Percentiles rank a stretch among this genome's conserved stretches.
Evolutionary conservation across 331 rosid species (phyloP).

Genomic region (Quercus phellos): DNA sequence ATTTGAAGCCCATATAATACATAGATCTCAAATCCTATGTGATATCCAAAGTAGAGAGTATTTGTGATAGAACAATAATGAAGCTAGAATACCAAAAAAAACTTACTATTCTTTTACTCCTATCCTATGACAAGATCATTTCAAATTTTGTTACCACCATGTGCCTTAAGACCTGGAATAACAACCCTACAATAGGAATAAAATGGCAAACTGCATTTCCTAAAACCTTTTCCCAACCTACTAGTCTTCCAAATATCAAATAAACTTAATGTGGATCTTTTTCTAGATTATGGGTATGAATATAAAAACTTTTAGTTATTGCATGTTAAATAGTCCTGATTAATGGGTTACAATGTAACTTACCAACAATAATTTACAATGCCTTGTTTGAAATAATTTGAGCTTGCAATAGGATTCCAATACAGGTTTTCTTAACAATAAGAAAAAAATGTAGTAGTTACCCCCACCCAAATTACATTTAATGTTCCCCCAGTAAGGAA

Average conservation of each 20-base stretch:
- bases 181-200: too few relatives aligned
- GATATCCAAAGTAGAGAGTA: too few relatives aligned
- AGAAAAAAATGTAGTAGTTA: neutral
- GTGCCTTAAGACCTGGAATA: too few relatives aligned
- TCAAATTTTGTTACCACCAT: too few relatives aligned
- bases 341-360: neutral
- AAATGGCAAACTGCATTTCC: neutral
- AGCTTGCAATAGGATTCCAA: neutral
- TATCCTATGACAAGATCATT: too few relatives aligned
- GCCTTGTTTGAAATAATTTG: neutral
- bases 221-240: neutral
- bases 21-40: too few relatives aligned
- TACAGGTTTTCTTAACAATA: neutral
- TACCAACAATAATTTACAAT: neutral
- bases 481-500: too few relatives aligned
- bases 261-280: neutral
- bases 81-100: too few relatives aligned
- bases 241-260: too few relatives aligned
- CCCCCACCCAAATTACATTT: neutral
- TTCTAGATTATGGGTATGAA: neutral
- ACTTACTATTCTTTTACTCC: too few relatives aligned
- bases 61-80: too few relatives aligned
- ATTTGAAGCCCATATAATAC: too few relatives aligned
- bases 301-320: neutral
- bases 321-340: neutral